Base-by-base conservation (phyloP, 441 rosid genomes). In the Adansonia madagascariensis region DNA sequence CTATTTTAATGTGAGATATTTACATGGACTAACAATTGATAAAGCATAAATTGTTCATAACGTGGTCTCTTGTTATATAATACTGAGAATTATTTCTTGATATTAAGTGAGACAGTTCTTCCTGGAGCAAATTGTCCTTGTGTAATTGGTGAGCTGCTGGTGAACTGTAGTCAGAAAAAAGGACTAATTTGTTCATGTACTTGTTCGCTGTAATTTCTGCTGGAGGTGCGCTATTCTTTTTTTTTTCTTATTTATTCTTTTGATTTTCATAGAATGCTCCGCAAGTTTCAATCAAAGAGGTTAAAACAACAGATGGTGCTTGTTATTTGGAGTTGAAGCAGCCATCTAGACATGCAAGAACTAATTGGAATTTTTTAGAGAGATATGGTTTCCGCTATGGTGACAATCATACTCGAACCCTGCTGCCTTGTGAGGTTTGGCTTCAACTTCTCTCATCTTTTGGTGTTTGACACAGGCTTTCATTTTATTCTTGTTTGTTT, bases 361-460 rank as follows among this genome's bases (percentile, higher is more conserved):
- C 88, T 63, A 80, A 61, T 76, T 97, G 99, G 99, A 90, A 82
- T 70, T 97, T 97, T 79, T 80, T 97, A 74, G 98, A 92, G 77
- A 89, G 90, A 90, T 97, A 92, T 75, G 99, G 99, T 78, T 94
- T 90, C 75, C 92, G 89, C 81, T 94, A 94, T 75, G 97, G 98
- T 68, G 85, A 84, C 22, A 75, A 71, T 61, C 78, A 71, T 55
- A 85, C 75, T 5, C 86, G 99, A 50, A 74, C 92, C 35, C 84
- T 97, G 82, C 98, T 97, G 75, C 94, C 99, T 44, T 88, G 88
- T 76, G 99, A 97, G 99, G 99, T 97, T 86, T 79, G 80, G 80
- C 74, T 52, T 86, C 83, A 80, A 60, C 59, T 80, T 60, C 64
- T 44, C 79, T 67, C 69, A 31, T 79, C 55, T 46, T 35, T 63